Percentiles rank a stretch among this genome's conserved stretches.
Evolutionary conservation across 768 basidiomycete species (phyloP).

Genomic region (Solioccasus polychromus): DNA sequence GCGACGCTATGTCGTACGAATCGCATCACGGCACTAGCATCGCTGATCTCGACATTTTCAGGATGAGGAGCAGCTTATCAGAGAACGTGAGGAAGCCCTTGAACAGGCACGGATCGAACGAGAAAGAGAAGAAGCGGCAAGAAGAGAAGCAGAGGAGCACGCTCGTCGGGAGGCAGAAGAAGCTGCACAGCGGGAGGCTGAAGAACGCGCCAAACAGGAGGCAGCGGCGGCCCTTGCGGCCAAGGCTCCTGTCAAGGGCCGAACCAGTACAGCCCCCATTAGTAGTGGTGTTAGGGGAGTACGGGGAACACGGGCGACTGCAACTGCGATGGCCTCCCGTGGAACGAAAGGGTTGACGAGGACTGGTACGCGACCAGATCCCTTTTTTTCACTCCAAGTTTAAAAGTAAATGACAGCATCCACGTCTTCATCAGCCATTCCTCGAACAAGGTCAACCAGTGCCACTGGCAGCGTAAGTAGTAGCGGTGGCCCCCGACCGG

Average conservation of each 20-base stretch:
- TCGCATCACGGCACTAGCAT: background rate
- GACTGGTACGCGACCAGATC: constrained; percentile 31
- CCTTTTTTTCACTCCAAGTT: constrained; percentile 1
- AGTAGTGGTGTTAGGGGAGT: constrained; percentile 68
- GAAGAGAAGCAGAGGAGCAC: constrained; percentile 40
- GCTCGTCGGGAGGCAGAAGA: constrained; percentile 31
- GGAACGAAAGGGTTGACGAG: constrained; percentile 43
- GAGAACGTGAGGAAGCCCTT: constrained; percentile 35
- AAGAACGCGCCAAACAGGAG: constrained; percentile 49
- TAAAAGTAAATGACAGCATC: constrained; percentile 9
- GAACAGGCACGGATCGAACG: constrained; percentile 34
- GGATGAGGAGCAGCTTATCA: constrained; percentile 59
- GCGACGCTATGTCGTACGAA: background rate
- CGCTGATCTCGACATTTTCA: constrained; percentile 24
- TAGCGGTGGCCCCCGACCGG: constrained; percentile 19
- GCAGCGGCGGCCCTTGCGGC: constrained; percentile 36
- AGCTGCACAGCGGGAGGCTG: constrained; percentile 40
- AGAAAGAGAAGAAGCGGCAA: constrained; percentile 33
- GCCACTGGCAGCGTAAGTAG: constrained; percentile 23
- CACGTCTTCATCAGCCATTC: constrained; percentile 11
- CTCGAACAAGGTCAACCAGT: constrained; percentile 27
- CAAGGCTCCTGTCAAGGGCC: constrained; percentile 34
- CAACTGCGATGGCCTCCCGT: constrained; percentile 41
- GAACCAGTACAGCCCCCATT: constrained; percentile 41
- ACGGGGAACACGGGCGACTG: constrained; percentile 65